Evolutionary conservation across 1,284 basidiomycete species (phyloP).

Genomic region (Ganoderma leucocontextum): DNA sequence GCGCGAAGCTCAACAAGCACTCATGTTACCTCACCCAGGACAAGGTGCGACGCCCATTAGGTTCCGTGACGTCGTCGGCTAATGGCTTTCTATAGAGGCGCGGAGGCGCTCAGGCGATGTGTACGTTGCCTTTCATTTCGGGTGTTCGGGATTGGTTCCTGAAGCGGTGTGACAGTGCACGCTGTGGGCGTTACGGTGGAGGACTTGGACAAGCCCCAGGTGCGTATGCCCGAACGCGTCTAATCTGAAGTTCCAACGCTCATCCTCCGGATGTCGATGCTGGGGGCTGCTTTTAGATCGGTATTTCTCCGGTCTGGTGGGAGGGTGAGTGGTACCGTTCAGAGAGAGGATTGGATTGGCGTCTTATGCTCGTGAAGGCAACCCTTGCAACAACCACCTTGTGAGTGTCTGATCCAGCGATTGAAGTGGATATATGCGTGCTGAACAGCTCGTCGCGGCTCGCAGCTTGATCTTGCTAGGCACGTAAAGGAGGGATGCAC

Average conservation of each 20-base stretch:
- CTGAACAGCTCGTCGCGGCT: background rate
- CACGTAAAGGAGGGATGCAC: conserved; percentile 81
- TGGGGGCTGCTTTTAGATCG: conserved; percentile 60
- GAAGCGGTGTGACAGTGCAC: conserved; percentile 60
- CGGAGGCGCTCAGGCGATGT: conserved; percentile 85
- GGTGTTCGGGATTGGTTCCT: conserved; percentile 7
- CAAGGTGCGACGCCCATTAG: conserved; percentile 54
- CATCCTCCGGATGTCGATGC: background rate
- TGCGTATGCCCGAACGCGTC: conserved; percentile 37
- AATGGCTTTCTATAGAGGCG: conserved; percentile 53
- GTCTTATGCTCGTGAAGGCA: conserved; percentile 54
- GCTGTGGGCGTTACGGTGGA: conserved; percentile 79
- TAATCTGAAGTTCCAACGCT: background rate
- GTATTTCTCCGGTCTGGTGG: conserved; percentile 89
- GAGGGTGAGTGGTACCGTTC: conserved; percentile 62
- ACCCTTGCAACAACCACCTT: conserved; percentile 84
- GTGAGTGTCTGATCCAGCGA: conserved; percentile 47
- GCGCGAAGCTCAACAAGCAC: conserved; percentile 72
- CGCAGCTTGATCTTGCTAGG: conserved; percentile 78
- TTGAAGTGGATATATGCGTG: background rate
- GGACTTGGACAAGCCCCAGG: conserved; percentile 86
- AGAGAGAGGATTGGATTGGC: background rate
- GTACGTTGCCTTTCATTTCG: conserved; percentile 53
- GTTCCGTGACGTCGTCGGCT: conserved; percentile 8
- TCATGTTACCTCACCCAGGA: conserved; percentile 75